Percentiles rank a stretch among this genome's conserved stretches.
Conservation (phyloP, 495 filamentous ascomycete genomes). For the Aspergillus haitiensis region DNA sequence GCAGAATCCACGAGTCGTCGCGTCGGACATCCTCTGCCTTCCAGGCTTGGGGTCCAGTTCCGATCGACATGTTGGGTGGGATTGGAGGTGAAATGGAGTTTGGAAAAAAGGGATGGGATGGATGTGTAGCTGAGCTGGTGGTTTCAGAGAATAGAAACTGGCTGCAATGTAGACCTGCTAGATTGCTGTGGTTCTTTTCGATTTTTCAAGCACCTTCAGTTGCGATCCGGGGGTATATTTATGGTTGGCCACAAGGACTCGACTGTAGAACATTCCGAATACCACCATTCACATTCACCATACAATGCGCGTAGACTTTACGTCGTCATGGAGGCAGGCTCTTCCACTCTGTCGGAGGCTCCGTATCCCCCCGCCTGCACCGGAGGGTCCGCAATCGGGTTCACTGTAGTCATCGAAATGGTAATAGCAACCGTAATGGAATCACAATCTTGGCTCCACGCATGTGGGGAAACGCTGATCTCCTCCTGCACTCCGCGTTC, state of each 20-base stretch:
- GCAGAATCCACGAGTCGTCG: neutral
- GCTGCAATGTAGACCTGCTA: neutral
- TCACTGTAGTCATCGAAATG: neutral
- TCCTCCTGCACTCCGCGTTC: neutral
- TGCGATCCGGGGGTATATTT: neutral
- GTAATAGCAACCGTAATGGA: neutral
- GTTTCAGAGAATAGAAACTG: no score
- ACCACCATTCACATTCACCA: neutral
- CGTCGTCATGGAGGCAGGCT: neutral
- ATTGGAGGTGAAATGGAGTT: neutral
- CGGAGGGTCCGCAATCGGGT: neutral
- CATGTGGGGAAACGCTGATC: neutral
- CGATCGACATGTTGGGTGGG: neutral
- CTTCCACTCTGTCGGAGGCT: neutral
- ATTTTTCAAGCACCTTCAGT: neutral
- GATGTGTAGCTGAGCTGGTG: no score
- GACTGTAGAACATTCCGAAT: neutral
- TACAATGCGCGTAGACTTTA: neutral
- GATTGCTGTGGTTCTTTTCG: neutral
- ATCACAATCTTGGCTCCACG: neutral
- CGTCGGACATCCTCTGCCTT: neutral
- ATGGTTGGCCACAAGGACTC: neutral
- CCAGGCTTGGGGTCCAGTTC: neutral
- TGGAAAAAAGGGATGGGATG: neutral
- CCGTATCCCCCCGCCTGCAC: neutral